Conservation (phyloP, 2,329 filamentous ascomycete species). For the Fusarium anthophilum region DNA sequence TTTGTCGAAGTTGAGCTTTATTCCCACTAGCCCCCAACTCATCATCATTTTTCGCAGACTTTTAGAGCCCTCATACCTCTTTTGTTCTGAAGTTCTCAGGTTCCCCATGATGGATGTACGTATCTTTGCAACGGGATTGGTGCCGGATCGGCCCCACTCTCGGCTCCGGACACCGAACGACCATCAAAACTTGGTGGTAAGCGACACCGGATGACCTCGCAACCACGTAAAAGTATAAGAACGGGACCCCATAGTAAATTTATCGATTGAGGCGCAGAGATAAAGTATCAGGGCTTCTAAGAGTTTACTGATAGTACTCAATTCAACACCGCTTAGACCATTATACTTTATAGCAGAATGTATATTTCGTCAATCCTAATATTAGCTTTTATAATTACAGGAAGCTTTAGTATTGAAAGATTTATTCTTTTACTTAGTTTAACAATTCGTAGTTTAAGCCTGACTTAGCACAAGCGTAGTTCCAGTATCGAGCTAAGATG, state of each 20-base stretch:
- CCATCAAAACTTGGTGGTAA: background rate
- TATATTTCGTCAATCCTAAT: accelerated
- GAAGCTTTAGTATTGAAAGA: accelerated
- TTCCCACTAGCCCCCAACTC: background rate
- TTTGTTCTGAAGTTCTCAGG: background rate
- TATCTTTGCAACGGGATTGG: background rate
- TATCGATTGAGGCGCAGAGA: accelerated
- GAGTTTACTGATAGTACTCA: background rate
- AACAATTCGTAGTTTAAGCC: accelerated
- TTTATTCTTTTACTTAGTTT: accelerated
- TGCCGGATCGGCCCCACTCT: background rate
- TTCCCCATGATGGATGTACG: background rate
- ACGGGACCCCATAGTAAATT: too few relatives aligned
- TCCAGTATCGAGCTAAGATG: background rate
- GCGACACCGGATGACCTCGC: background rate
- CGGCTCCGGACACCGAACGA: background rate
- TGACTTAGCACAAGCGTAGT: accelerated
- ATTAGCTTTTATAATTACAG: too few relatives aligned
- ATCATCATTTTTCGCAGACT: accelerated
- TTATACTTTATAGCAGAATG: background rate
- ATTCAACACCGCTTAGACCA: background rate
- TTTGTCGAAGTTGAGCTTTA: background rate
- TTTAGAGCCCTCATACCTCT: background rate
- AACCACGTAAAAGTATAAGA: too few relatives aligned
- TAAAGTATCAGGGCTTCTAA: accelerated